Evolutionary conservation across 345 rosid genomes (phyloP), one percentile per base, ranked within the genome.

Genomic region (Durio zibethinus): DNA sequence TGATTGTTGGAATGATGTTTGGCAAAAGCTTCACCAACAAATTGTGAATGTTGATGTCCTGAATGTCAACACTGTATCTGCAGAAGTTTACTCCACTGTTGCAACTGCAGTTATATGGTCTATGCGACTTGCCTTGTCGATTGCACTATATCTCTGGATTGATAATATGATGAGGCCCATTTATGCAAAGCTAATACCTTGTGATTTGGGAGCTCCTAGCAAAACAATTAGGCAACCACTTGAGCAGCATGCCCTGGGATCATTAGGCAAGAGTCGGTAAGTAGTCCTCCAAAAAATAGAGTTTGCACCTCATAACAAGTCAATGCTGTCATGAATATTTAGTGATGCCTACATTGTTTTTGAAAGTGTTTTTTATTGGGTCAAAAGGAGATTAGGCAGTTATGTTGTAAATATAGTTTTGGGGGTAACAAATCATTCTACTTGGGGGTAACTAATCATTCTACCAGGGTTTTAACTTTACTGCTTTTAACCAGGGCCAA

Each of bases 1-100:
- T 81, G 98, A 94, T 87, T 85, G 94, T 81, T 93, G 98, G 98
- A 93, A 91, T 84, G 97, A 91, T 82, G 95, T 94, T 59, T 93
- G 98, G 98, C 56, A 86, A 74, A 94, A 94, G 87, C 81, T 94
- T 87, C 98, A 94, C 82, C 91, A 91, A 66, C 98, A 94, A 77
- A 86, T 93, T 74, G 93, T 89, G 65, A 91, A 91, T 81, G 90
- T 94, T 36, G 98, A 94, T 81, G 94, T 94, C 54, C 62, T 85
- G 68, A 90, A 94, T 82, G 98, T 88, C n/a, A 82, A 91, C 80
- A 79, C 92, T 1, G 95, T 91, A 67, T 91, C 86, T 75, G 91
- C 95, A 73, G 97, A 93, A 83, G 88, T 91, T 53, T 94, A 93
- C 80, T 84, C 97, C 52, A 87, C 91, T 4, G 84, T 94, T 81